A percentile compares a stretch with the other conserved stretches of the same genome.
Evolutionary conservation across 1,284 basidiomycete genomes (phyloP).

Genomic region (Ganoderma boninense): DNA sequence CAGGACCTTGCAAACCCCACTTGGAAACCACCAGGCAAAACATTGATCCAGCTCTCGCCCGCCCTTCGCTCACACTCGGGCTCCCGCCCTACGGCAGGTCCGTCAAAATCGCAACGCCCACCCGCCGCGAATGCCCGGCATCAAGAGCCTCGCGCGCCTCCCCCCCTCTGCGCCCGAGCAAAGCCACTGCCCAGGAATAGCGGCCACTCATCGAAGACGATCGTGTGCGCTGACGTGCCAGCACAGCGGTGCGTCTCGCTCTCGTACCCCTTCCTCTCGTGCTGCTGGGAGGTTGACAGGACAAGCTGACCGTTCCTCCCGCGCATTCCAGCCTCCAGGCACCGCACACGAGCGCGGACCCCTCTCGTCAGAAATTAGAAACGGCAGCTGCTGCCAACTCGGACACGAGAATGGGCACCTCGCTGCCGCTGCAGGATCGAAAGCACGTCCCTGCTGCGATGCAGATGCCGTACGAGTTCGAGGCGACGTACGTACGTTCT

Average conservation of each 20-base stretch:
- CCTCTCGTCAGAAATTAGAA: background rate
- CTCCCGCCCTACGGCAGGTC: background rate
- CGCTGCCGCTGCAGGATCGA: background rate
- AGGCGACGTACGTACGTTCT: background rate
- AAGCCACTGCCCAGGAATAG: background rate
- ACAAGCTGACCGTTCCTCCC: background rate
- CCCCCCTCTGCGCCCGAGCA: background rate
- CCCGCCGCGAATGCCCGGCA: too few relatives aligned
- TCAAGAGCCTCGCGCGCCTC: background rate
- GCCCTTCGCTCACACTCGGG: slow-evolving; percentile 4
- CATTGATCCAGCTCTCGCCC: too few relatives aligned
- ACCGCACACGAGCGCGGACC: background rate
- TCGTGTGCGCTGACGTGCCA: background rate
- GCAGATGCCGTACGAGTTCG: background rate
- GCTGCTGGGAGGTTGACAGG: background rate
- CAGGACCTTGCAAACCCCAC: background rate
- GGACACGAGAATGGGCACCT: background rate
- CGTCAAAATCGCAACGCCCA: background rate
- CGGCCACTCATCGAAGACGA: background rate
- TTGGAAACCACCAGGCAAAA: background rate
- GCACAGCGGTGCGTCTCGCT: background rate
- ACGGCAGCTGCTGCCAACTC: background rate
- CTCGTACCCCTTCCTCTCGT: background rate
- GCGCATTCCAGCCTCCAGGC: too few relatives aligned
- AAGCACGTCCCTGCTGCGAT: background rate